Base-by-base conservation (phyloP, 306 rosid genomes). In the Calophaca sinica region DNA sequence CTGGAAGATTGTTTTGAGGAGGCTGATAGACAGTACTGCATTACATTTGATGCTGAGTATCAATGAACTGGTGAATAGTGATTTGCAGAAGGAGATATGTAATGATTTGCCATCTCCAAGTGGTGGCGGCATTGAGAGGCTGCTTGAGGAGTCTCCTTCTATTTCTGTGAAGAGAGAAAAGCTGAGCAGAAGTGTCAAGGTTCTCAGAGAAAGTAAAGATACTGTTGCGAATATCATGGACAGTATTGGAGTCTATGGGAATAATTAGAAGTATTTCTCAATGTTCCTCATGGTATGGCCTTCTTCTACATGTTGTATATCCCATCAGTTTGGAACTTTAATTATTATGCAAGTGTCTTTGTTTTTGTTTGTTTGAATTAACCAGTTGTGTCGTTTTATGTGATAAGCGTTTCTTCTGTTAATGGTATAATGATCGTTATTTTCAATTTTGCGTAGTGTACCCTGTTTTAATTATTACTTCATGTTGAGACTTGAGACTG, bases 71-170 rank as follows among this genome's bases (percentile, higher is more conserved):
- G 81, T 89, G 6, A 58, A 73, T 20, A 60, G 58, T 4, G 86
- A 87, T n/a, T 2, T 89, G 6, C 87, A 50, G 41, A 1, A 44
- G 4, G 89, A 80, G 55, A 81, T 89, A 0, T 2, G 82, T 62
- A 33, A 42, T 4, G 85, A 85, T 33, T 0, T 80, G 6, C 3
- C 77, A 68, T 63, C 79, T 3, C 70, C 79, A 4, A 3, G 4
- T 5, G 77, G 85, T 0, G 78, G 80, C 6, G 84, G 88, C 4
- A 51, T 85, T 6, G 87, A 89, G 28, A 85, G 48, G 54, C 11
- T 87, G 35, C 53, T 89, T 5, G 88, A 87, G 69, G 93, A 89
- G 50, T 29, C 86, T n/a, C 89, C 93, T 0, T 65, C 80, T 0
- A 52, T 84, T 9, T 15, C 83, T 4, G 36, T 15, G 3, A 87